phyloP scores from a whole-genome alignment of 2,329 filamentous ascomycete genomes.

The Pseudocercospora eumusae region DNA sequence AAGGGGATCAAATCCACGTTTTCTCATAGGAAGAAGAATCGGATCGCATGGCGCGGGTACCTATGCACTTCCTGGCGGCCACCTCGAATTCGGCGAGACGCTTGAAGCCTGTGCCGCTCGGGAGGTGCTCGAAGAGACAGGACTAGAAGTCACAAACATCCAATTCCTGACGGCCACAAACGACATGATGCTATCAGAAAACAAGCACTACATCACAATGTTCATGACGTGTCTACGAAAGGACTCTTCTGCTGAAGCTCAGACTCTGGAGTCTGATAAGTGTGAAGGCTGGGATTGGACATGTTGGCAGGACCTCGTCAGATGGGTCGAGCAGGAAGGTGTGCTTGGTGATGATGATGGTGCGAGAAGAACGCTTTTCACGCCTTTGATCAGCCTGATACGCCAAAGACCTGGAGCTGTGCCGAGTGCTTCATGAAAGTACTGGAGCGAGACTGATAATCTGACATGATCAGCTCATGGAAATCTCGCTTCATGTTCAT shows the following conservation, averaged over 20 bases:
- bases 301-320: conserved; percentile 50
- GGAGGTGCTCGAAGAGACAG: conserved; percentile 72
- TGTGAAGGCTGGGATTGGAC: conserved; percentile 59
- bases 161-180: conserved; percentile 65
- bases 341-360: conserved; percentile 32
- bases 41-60: conserved; percentile 49
- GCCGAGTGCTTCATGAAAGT: conserved; percentile 11
- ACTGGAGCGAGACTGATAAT: neutral
- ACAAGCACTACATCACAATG: conserved; percentile 73
- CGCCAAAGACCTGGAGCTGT: conserved; percentile 40
- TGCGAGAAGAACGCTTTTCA: conserved; percentile 45
- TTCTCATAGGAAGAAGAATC: conserved; percentile 52
- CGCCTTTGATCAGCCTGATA: conserved; percentile 52
- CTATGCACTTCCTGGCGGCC: conserved; percentile 65
- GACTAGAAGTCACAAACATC: conserved; percentile 56
- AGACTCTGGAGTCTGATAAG: conserved; percentile 54
- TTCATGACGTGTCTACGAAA: conserved; percentile 61
- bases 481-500: no score
- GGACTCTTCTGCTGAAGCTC: conserved; percentile 53
- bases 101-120: conserved; percentile 64
- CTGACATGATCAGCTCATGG: neutral
- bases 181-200: conserved; percentile 60
- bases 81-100: conserved; percentile 69
- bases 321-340: conserved; percentile 35
- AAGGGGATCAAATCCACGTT: conserved; percentile 43